These are phyloP conservation scores for Nephelium lappaceum DNA, from an alignment of 345 rosid species.

Conservation along the genomic window DNA sequence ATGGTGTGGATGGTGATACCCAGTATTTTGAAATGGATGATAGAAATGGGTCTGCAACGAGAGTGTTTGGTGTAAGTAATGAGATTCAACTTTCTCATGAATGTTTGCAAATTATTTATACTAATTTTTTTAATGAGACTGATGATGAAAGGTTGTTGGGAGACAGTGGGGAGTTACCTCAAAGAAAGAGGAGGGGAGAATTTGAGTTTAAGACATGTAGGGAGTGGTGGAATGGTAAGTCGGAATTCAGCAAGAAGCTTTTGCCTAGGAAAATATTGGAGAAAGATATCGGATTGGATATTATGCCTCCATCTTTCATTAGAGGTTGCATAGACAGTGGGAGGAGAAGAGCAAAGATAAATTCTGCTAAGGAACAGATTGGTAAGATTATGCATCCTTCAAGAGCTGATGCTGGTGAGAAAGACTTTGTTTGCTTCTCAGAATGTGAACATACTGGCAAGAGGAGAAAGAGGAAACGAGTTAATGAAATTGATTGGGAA, in stretches of 20 bases:
- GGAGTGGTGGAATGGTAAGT: constrained; percentile 88
- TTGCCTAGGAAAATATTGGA: constrained; percentile 64
- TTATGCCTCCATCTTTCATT: constrained; percentile 69
- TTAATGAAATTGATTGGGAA: constrained; percentile 66
- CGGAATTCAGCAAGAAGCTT: constrained; percentile 66
- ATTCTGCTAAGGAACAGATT: constrained; percentile 66
- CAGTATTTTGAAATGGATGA: no score
- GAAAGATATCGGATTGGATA: constrained; percentile 70
- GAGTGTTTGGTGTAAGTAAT: constrained; percentile 11
- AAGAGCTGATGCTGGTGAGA: constrained; percentile 38
- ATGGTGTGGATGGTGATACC: constrained; percentile 20
- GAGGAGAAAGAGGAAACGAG: constrained; percentile 49
- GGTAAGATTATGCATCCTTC: constrained; percentile 49
- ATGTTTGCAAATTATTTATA: constrained; percentile 46
- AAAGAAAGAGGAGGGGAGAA: constrained; percentile 22
- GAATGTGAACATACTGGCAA: constrained; percentile 45
- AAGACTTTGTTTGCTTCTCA: constrained; percentile 51
- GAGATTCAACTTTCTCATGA: constrained; percentile 53
- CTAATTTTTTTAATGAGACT: constrained; percentile 38
- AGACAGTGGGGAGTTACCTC: constrained; percentile 16
- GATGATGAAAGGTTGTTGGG: constrained; percentile 6
- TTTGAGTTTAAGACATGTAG: constrained; percentile 26
- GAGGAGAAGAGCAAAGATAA: constrained; percentile 64
- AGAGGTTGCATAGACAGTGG: constrained; percentile 44
- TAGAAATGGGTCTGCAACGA: no score